Conservation (phyloP, 768 basidiomycete species). For the Chlorophyllum brunneum region DNA sequence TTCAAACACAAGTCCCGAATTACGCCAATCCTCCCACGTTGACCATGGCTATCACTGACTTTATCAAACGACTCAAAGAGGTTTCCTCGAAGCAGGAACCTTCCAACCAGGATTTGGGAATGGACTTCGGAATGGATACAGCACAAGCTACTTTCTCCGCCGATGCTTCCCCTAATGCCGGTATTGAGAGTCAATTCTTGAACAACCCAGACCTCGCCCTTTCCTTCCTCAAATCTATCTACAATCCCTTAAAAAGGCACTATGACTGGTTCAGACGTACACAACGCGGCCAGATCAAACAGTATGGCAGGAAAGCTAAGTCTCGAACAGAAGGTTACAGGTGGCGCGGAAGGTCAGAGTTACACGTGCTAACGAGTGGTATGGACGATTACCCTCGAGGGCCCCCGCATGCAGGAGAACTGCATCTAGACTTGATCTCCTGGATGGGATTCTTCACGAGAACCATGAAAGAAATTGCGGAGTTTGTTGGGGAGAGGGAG, state of each 20-base stretch:
- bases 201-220: slow-evolving; percentile 59
- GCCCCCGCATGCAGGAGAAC: slow-evolving; percentile 83
- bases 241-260: slow-evolving; percentile 80
- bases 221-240: slow-evolving; percentile 74
- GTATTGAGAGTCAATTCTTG: slow-evolving; percentile 41
- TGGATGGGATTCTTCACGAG: slow-evolving; percentile 97
- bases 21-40: slow-evolving; percentile 96
- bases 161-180: slow-evolving; percentile 6
- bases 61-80: slow-evolving; percentile 69
- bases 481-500: slow-evolving; percentile 81
- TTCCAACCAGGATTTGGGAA: slow-evolving; percentile 60
- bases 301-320: slow-evolving; percentile 79
- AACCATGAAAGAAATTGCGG: slow-evolving; percentile 90
- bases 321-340: slow-evolving; percentile 90
- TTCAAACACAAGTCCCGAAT: slow-evolving; percentile 89
- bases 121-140: slow-evolving; percentile 54
- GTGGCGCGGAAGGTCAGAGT: slow-evolving; percentile 86
- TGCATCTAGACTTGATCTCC: slow-evolving; percentile 89
- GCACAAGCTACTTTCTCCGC: slow-evolving; percentile 50
- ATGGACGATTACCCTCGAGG: slow-evolving; percentile 97
- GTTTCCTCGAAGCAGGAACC: slow-evolving; percentile 35
- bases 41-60: slow-evolving; percentile 88
- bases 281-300: slow-evolving; percentile 90
- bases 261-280: slow-evolving; percentile 97
- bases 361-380: slow-evolving; percentile 88